Conservation (phyloP, 495 filamentous ascomycete species). For the Neurospora pannonica region DNA sequence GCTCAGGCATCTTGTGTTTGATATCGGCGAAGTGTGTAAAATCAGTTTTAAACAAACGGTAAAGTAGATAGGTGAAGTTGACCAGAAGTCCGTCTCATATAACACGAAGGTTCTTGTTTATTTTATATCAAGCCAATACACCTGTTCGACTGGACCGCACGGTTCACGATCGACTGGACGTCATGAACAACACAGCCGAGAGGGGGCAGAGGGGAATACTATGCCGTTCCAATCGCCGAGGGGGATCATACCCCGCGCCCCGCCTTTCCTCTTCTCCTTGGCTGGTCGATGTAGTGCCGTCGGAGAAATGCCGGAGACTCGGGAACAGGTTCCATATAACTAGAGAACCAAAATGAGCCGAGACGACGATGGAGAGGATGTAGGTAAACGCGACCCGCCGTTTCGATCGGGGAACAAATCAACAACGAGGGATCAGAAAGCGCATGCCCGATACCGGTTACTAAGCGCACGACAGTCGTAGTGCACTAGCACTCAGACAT, state of each 20-base stretch:
- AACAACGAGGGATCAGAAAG: neutral
- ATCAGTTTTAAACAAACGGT: neutral
- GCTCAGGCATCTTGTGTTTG: slow-evolving; percentile 12
- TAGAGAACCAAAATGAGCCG: neutral
- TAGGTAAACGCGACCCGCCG: neutral
- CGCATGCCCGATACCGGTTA: neutral
- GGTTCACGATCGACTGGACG: neutral
- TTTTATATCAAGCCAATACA: neutral
- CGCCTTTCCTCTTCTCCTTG: neutral
- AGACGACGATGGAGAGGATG: neutral
- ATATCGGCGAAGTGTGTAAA: neutral
- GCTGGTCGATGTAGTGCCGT: neutral
- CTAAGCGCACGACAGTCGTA: neutral
- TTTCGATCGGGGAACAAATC: neutral
- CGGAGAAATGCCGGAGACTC: slow-evolving; percentile 26
- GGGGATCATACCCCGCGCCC: neutral
- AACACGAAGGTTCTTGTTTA: neutral
- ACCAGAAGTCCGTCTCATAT: neutral
- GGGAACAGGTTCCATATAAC: slow-evolving; percentile 3
- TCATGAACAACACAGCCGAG: neutral
- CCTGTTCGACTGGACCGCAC: neutral
- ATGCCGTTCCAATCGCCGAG: neutral
- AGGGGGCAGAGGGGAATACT: neutral
- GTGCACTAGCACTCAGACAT: neutral
- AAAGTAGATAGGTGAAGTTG: neutral